A percentile compares a stretch with the other conserved stretches of the same genome.
Evolutionary conservation across 179 eudicot genomes (phyloP).

Genomic region (Drosera spatulata): DNA sequence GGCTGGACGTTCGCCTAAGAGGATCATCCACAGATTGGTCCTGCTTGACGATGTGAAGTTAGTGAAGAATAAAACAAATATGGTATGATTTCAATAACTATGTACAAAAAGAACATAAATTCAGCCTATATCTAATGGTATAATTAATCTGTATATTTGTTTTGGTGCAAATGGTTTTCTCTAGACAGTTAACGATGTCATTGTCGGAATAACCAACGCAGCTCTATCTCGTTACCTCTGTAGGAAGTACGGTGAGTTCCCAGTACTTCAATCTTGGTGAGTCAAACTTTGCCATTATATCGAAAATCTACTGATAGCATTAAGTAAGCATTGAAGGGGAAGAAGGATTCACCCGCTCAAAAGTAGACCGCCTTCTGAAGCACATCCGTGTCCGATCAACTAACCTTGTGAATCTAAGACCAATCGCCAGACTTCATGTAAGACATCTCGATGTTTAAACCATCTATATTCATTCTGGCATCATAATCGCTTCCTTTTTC

Average conservation of each 20-base stretch:
- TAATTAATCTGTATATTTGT: background rate
- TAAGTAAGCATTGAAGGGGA: slow-evolving; percentile 2
- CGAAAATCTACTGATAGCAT: slow-evolving; percentile 5
- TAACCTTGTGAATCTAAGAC: slow-evolving; percentile 43
- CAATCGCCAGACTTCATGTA: slow-evolving; percentile 45
- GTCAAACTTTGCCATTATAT: background rate
- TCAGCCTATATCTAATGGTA: background rate
- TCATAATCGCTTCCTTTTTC: background rate
- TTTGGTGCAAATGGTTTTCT: slow-evolving; percentile 1
- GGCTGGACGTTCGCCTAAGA: slow-evolving; percentile 17
- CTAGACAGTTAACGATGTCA: slow-evolving; percentile 71
- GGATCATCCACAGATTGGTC: slow-evolving; percentile 34
- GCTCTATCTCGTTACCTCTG: slow-evolving; percentile 56
- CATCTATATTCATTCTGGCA: background rate
- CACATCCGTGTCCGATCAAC: slow-evolving; percentile 40
- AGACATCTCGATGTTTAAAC: background rate
- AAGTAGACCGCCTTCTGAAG: slow-evolving; percentile 24
- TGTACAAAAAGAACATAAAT: background rate
- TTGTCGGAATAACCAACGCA: slow-evolving; percentile 62
- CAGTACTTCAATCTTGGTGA: background rate
- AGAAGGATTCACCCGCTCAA: no score
- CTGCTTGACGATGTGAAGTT: no score
- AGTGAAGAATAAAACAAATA: slow-evolving; percentile 44
- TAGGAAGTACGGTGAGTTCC: slow-evolving; percentile 40
- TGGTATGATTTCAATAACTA: slow-evolving; percentile 25